Evolutionary conservation across 768 basidiomycete species (phyloP), one percentile per base, ranked within the genome.

Genomic region (Suillus alpinus): DNA sequence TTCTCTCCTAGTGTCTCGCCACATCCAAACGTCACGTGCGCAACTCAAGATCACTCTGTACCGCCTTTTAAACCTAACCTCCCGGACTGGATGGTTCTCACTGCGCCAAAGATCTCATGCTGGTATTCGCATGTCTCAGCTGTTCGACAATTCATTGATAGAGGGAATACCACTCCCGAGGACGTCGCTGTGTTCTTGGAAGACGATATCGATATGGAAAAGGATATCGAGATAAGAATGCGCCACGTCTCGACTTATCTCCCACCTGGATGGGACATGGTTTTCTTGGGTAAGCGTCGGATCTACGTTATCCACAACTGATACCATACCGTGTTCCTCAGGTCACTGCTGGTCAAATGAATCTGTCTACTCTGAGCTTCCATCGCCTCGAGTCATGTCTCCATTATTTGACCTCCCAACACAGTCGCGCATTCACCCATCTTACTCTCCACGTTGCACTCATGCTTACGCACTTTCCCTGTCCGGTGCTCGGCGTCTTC

Each of bases 271-370:
- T 92, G 90, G 90, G 90, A 91, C 64, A 80, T 91, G 26, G 80
- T 92, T 18, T 89, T 88, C 64, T 73, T 92, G 63, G 89, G 89
- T 86, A 64, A 47, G 80, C 66, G 52, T 43, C 23, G 9, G 44
- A 7, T 4, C 37, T 26, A 46, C 37, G 14, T 39, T 37, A 43
- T 18, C 40, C 40, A 59, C 57, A 34, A 41, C 51, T 39, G 47
- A 49, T 14, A 37, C 36, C 41, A 61, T 65, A 37, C 55, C 34
- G 31, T 51, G 51, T 26, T 14, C n/a, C 37, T 18, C 63, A 91
- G 90, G 91, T 7, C 87, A 92, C 65, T 92, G 89, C 67, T 91
- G 90, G 90, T 90, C 88, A 23, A 77, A 90, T 61, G 89, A 92
- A 71, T 73, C 82, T 1, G 70, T 68, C 59, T 72, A 81, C 40